Percentiles rank a stretch among this genome's conserved stretches.
phyloP scores from a whole-genome alignment of 2,329 filamentous ascomycete species.

The Venturia effusa region DNA sequence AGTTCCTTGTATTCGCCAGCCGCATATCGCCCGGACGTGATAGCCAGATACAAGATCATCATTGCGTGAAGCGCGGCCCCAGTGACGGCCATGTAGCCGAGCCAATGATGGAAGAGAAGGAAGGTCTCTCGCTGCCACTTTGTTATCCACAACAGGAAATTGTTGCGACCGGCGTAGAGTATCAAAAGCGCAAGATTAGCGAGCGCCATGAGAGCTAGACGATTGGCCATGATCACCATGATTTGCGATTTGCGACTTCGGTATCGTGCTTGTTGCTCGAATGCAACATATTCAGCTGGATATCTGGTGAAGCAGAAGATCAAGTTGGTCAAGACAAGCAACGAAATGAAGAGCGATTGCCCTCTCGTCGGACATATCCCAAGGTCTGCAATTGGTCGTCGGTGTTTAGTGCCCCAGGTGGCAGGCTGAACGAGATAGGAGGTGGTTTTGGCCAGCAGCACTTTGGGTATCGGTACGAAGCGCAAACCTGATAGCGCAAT shows the following conservation, averaged over 20 bases:
- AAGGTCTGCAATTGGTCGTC: constrained; percentile 17
- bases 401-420: not conserved
- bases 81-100: constrained; percentile 33
- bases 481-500: constrained; percentile 18
- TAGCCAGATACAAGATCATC: constrained; percentile 25
- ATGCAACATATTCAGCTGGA: constrained; percentile 19
- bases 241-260: constrained; percentile 19
- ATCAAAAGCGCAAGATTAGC: constrained; percentile 32
- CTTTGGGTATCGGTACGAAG: constrained; percentile 19
- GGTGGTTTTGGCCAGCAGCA: constrained; percentile 17
- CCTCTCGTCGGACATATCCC: constrained; percentile 27
- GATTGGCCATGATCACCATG: constrained; percentile 27
- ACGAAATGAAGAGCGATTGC: constrained; percentile 33
- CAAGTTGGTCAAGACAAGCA: constrained; percentile 30
- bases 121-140: constrained; percentile 40
- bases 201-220: constrained; percentile 31
- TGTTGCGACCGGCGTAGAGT: constrained; percentile 38
- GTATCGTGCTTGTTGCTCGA: constrained; percentile 18
- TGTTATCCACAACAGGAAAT: constrained; percentile 37
- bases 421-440: not conserved
- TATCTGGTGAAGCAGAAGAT: constrained; percentile 18
- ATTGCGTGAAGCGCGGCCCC: constrained; percentile 34
- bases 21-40: constrained; percentile 19
- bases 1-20: constrained; percentile 15
- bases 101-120: constrained; percentile 39